These are phyloP conservation scores for Daldinia eschscholtzii DNA, from an alignment of 2,329 filamentous ascomycete species.

Conservation along the genomic window DNA sequence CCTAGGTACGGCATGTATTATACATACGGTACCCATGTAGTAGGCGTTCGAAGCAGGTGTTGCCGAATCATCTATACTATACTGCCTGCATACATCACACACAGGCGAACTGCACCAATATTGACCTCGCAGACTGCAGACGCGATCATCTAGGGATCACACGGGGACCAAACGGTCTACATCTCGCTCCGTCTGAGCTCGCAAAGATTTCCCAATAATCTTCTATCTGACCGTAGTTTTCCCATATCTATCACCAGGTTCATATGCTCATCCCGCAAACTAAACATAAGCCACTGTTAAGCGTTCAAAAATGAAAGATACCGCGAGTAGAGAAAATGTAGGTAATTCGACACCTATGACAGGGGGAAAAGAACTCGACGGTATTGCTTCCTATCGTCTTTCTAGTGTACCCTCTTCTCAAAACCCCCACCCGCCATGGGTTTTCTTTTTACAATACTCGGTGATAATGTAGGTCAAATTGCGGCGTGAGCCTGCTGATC, in stretches of 20 bases:
- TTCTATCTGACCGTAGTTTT: background rate
- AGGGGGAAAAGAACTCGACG: background rate
- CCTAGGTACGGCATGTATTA: background rate
- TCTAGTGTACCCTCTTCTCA: background rate
- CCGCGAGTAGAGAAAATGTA: constrained; percentile 11
- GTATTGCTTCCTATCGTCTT: background rate
- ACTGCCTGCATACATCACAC: background rate
- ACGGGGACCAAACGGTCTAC: background rate
- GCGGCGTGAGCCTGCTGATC: constrained; percentile 2
- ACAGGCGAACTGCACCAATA: background rate
- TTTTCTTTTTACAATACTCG: background rate
- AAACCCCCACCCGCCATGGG: background rate
- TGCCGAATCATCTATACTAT: background rate
- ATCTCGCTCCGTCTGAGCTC: background rate
- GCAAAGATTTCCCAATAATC: background rate
- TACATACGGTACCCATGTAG: background rate
- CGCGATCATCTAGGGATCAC: background rate
- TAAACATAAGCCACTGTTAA: background rate
- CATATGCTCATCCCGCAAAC: background rate
- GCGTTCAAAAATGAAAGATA: constrained; percentile 3
- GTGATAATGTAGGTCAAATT: background rate
- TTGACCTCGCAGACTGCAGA: background rate
- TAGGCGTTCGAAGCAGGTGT: background rate
- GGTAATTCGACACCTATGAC: constrained; percentile 18
- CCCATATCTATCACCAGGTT: background rate